phyloP scores from a whole-genome alignment of 148 eudicot species.

The Nepenthes mirabilis region DNA sequence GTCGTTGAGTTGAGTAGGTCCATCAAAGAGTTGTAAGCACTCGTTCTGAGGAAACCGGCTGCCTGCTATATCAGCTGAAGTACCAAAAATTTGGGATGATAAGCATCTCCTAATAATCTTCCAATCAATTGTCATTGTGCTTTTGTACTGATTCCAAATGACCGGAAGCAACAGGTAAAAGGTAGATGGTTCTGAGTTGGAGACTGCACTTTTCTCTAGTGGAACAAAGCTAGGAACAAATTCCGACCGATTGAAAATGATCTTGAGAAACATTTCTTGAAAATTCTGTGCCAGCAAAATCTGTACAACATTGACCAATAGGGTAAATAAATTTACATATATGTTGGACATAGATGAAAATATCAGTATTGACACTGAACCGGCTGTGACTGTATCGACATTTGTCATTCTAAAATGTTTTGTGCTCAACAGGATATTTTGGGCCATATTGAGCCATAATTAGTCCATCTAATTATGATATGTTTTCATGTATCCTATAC shows the following conservation, averaged over 20 bases:
- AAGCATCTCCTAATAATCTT: slow-evolving; percentile 55
- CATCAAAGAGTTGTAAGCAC: slow-evolving; percentile 70
- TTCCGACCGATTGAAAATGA: slow-evolving; percentile 67
- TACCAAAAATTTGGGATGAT: slow-evolving; percentile 66
- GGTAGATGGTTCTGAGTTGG: slow-evolving; percentile 26
- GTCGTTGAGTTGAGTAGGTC: slow-evolving; percentile 30
- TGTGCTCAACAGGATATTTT: no score
- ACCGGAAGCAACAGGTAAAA: slow-evolving; percentile 83
- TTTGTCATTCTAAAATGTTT: no score
- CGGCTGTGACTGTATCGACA: no score
- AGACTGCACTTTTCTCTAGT: slow-evolving; percentile 24
- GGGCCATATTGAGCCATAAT: no score
- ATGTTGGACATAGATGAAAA: no score
- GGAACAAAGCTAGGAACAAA: slow-evolving; percentile 44
- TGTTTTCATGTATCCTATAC: no score
- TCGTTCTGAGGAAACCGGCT: slow-evolving; percentile 8
- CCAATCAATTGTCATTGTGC: slow-evolving; percentile 59
- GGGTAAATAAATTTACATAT: no score
- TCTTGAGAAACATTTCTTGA: slow-evolving; percentile 70
- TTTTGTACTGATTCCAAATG: slow-evolving; percentile 15
- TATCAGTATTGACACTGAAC: no score
- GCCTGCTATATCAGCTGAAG: slow-evolving; percentile 11
- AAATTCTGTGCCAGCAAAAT: slow-evolving; percentile 55
- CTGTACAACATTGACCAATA: slow-evolving; percentile 24
- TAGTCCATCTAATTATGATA: no score